Evolutionary conservation across 108 stramenopile genomes (phyloP), one percentile per base, ranked within the genome.

Genomic region (Nannochloropsis oceanica): DNA sequence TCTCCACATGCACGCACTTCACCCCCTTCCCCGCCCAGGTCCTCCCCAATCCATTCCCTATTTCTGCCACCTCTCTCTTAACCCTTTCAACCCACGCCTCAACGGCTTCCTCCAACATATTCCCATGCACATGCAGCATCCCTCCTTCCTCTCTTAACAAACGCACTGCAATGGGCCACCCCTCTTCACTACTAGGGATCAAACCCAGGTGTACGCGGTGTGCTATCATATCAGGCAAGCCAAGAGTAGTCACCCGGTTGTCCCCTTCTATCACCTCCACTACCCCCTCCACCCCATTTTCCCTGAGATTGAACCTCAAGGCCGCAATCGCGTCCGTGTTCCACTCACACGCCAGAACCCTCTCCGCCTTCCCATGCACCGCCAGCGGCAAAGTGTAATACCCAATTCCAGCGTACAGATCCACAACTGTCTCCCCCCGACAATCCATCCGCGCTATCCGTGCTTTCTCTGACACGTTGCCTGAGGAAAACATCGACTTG

Each of bases 321-420:
- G 95, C 95, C 27, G 27, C 44, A 27, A 93, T 73, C 0, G 97
- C 95, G 89, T 95, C 84, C 26, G 91, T 87, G 87, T 97, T 97
- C 96, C 96, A 97, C 87, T 98, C 97, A 82, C 94, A 96, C 7
- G 95, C 93, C 22, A 91, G 88, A 12, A 97, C 94, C 79, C 91
- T 89, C 13, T 81, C 44, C 0, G 94, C 96, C 80, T 91, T 89
- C 0, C 93, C 96, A 84, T 93, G 90, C 42, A 95, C 83, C 44
- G 95, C 79, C 0, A 95, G 94, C 0, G 96, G 97, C 10, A 98
- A 87, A 20, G 96, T 95, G 82, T 95, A 98, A 86, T 98, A 98
- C 34, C 97, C 97, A 88, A 98, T 97, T 0, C 97, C 97, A 25
- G 95, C 94, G 87, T 96, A 98, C 92, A 98, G 91, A 83, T 98